Evolutionary conservation across 2,329 filamentous ascomycete genomes (phyloP).

Genomic region (Clarireedia hainanense): DNA sequence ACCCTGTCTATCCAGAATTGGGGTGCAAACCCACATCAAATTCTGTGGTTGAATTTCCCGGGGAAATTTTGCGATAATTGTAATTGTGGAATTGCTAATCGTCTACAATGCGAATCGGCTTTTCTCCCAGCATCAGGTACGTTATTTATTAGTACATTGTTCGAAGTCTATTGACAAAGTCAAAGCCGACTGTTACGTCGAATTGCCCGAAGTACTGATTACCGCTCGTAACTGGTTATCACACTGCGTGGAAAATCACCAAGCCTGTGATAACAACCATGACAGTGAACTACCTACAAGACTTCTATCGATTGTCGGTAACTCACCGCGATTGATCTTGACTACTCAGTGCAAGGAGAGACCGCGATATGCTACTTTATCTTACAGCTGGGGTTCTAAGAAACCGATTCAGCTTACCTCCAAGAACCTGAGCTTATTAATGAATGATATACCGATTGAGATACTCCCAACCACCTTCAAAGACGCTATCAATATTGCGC

Average conservation of each 20-base stretch:
- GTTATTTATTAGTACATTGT: not conserved
- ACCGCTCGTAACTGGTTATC: not conserved
- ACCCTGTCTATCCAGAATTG: no score
- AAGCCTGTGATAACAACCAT: conserved; percentile 1
- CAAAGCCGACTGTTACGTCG: not conserved
- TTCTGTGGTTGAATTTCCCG: no score
- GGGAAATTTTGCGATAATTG: no score
- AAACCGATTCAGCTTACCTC: not conserved
- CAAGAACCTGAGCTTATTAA: not conserved
- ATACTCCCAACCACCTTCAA: conserved; percentile 12
- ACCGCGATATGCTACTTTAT: conserved; percentile 8
- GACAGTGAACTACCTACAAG: conserved; percentile 8
- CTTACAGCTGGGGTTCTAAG: conserved; percentile 7
- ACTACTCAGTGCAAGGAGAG: conserved; percentile 1
- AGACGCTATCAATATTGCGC: conserved; percentile 13
- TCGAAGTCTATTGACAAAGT: not conserved
- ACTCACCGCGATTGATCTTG: conserved; percentile 8
- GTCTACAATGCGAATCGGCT: not conserved
- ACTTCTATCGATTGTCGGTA: conserved; percentile 6
- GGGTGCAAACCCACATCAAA: not conserved
- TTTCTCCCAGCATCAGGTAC: not conserved
- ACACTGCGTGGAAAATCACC: not conserved
- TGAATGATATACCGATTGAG: not conserved
- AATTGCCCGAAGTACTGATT: not conserved
- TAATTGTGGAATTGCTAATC: no score